phyloP scores from a whole-genome alignment of 176 grass and related monocot genomes.

The Carex scoparia region DNA sequence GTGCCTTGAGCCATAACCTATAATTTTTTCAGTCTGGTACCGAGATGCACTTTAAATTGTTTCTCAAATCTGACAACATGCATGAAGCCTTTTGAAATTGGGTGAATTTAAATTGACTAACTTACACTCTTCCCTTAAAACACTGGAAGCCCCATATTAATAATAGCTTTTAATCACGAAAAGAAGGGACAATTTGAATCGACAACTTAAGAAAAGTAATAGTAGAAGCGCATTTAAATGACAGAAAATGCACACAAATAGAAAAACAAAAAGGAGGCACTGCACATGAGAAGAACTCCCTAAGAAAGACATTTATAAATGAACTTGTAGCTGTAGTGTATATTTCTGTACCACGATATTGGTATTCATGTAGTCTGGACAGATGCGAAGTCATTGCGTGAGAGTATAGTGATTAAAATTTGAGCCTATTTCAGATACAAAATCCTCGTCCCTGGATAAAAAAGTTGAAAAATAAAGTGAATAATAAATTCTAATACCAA shows the following conservation, averaged over 20 bases:
- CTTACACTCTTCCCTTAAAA: not conserved
- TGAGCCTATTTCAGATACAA: slow-evolving; percentile 35
- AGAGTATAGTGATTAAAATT: not conserved
- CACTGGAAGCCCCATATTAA: not conserved
- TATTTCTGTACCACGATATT: slow-evolving; percentile 14
- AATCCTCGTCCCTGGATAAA: slow-evolving; percentile 56
- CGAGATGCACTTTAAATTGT: not conserved
- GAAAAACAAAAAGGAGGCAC: not conserved
- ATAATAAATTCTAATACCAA: not conserved
- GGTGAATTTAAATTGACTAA: not conserved
- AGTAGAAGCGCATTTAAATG: not conserved
- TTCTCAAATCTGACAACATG: not conserved
- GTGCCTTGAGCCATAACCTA: not conserved
- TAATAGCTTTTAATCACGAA: too few relatives aligned
- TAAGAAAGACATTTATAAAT: not conserved
- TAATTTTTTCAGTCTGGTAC: too few relatives aligned
- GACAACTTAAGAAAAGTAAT: not conserved
- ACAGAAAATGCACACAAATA: slow-evolving; percentile 10
- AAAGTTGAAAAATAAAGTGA: not conserved
- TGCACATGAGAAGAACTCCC: not conserved
- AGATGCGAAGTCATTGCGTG: not conserved
- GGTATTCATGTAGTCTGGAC: not conserved
- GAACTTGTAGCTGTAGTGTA: slow-evolving; percentile 5
- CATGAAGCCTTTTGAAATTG: not conserved
- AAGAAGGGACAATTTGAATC: not conserved